Conservation (phyloP, 2,329 filamentous ascomycete genomes). For the Aspergillus arachidicola region DNA sequence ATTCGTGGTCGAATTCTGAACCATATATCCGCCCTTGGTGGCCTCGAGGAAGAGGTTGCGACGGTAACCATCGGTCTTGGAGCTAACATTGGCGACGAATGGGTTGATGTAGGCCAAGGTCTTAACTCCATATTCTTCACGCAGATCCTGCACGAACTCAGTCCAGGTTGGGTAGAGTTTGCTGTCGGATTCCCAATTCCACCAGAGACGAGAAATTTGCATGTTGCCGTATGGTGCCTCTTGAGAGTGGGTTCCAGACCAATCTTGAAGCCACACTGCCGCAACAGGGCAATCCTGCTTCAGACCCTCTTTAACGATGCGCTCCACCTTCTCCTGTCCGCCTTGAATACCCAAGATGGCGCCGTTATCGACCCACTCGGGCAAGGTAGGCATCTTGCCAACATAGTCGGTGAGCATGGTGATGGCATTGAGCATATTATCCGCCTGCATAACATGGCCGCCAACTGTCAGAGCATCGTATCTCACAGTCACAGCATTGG, state of each 20-base stretch:
- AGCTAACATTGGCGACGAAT: not conserved
- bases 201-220: slow-evolving; percentile 41
- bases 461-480: not conserved
- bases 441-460: slow-evolving; percentile 26
- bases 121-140: slow-evolving; percentile 7
- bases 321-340: not conserved
- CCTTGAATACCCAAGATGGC: slow-evolving; percentile 20
- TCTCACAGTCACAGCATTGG: not conserved
- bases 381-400: slow-evolving; percentile 37
- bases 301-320: not conserved
- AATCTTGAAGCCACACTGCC: not conserved
- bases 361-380: slow-evolving; percentile 32
- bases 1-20: slow-evolving; percentile 39
- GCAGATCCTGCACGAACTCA: slow-evolving; percentile 37
- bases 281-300: not conserved
- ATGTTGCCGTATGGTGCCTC: slow-evolving; percentile 33
- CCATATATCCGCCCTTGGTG: not conserved
- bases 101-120: not conserved
- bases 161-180: slow-evolving; percentile 38
- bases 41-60: slow-evolving; percentile 6
- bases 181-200: slow-evolving; percentile 43
- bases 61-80: not conserved
- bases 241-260: slow-evolving; percentile 36
- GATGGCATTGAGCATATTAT: slow-evolving; percentile 19
- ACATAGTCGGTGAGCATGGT: slow-evolving; percentile 38